A percentile compares a stretch with the other conserved stretches of the same genome.
phyloP scores from a whole-genome alignment of 805 yeast genomes.

The Kluyveromyces siamensis region DNA sequence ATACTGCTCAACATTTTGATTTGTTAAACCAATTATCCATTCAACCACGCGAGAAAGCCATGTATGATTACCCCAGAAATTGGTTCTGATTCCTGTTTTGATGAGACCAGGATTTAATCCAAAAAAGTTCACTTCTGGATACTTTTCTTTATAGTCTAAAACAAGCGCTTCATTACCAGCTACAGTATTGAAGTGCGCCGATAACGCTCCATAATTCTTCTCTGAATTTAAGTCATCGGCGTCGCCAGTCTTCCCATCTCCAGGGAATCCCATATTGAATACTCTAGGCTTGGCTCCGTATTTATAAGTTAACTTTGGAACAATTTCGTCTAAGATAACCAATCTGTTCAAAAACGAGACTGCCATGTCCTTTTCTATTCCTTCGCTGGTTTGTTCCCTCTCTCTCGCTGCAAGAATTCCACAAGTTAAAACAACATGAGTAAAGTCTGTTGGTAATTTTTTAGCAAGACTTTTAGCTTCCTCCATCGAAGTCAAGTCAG shows the following conservation, averaged over 20 bases:
- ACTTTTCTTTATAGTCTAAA: conserved; percentile 11
- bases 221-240: conserved; percentile 31
- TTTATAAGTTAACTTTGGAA: conserved; percentile 13
- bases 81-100: conserved; percentile 29
- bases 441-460: conserved; percentile 14
- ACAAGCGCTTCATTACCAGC: conserved; percentile 36
- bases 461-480: conserved; percentile 19
- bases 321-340: conserved; percentile 24
- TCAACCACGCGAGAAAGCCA: conserved; percentile 22
- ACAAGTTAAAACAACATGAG: conserved; percentile 30
- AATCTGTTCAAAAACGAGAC: conserved; percentile 31
- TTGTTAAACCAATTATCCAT: conserved; percentile 23
- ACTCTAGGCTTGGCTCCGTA: conserved; percentile 23
- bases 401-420: conserved; percentile 31
- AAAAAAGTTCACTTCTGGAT: conserved; percentile 19
- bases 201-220: conserved; percentile 18
- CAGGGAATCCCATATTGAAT: conserved; percentile 35
- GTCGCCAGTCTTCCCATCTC: conserved; percentile 26
- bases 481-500: conserved; percentile 28
- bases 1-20: conserved; percentile 28
- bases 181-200: conserved; percentile 34
- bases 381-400: conserved; percentile 30
- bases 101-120: conserved; percentile 36
- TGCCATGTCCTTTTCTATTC: conserved; percentile 32
- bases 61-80: conserved; percentile 25